A percentile compares a stretch with the other conserved stretches of the same genome.
phyloP scores from a whole-genome alignment of 2,329 filamentous ascomycete species.

The Pseudonectria buxi region DNA sequence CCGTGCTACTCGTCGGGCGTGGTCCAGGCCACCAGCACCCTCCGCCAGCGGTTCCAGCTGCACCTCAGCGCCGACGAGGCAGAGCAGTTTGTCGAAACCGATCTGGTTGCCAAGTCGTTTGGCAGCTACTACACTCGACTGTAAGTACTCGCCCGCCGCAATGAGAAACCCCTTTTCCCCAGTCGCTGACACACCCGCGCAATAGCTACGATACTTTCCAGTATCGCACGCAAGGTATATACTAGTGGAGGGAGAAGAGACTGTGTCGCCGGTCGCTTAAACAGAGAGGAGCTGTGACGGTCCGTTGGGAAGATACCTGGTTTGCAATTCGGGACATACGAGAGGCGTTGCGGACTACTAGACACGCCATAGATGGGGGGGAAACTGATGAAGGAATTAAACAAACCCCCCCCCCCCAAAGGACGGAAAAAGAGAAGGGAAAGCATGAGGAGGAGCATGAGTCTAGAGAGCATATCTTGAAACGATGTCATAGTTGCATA shows the following conservation, averaged over 20 bases:
- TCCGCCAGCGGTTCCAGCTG: slow-evolving; percentile 71
- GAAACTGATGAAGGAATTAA: slow-evolving; percentile 9
- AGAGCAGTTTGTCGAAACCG: slow-evolving; percentile 71
- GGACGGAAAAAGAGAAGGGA: slow-evolving; percentile 13
- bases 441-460: slow-evolving; percentile 28
- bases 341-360: slow-evolving; percentile 23
- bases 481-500: no score
- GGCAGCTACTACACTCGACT: slow-evolving; percentile 84
- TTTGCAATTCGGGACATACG: slow-evolving; percentile 15
- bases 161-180: background rate
- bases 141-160: slow-evolving; percentile 39
- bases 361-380: slow-evolving; percentile 12
- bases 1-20: slow-evolving; percentile 73
- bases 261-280: no score
- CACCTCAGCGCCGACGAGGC: slow-evolving; percentile 79
- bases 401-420: background rate
- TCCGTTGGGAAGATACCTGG: slow-evolving; percentile 13
- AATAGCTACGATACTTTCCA: slow-evolving; percentile 78
- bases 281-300: slow-evolving; percentile 5
- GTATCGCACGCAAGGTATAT: slow-evolving; percentile 82
- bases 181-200: slow-evolving; percentile 3
- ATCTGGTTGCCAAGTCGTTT: slow-evolving; percentile 72
- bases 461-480: no score
- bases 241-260: slow-evolving; percentile 39
- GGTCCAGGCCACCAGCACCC: slow-evolving; percentile 59